Conservation (phyloP, 108 stramenopile genomes). For the Conticribra weissflogii region DNA sequence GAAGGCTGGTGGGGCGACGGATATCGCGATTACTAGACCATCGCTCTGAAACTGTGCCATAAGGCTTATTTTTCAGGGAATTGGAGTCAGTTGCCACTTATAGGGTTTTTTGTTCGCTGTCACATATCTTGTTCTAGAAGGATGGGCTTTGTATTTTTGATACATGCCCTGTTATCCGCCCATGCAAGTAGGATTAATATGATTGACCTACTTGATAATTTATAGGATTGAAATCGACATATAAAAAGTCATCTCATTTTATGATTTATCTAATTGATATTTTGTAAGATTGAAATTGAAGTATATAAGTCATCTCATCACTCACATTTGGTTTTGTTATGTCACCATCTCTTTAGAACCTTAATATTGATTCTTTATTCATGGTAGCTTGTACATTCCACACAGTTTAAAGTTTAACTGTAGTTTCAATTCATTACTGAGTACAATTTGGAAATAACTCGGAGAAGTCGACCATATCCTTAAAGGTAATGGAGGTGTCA, state of each 20-base stretch:
- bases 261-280: neutral
- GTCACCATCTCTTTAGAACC: neutral
- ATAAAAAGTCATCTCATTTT: neutral
- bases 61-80: neutral
- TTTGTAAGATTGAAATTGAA: neutral
- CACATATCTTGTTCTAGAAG: neutral
- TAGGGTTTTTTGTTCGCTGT: neutral
- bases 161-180: neutral
- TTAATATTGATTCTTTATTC: too few relatives aligned
- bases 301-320: neutral
- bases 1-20: neutral
- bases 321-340: too few relatives aligned
- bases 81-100: neutral
- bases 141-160: neutral
- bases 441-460: too few relatives aligned
- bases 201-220: neutral
- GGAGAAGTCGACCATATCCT: too few relatives aligned
- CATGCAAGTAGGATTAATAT: neutral
- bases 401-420: constrained; percentile 13
- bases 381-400: too few relatives aligned
- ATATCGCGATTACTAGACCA: neutral
- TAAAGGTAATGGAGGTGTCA: too few relatives aligned
- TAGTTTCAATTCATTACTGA: too few relatives aligned
- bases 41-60: neutral
- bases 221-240: too few relatives aligned